phyloP scores from a whole-genome alignment of 164 flowering plant species.

The Piper betle region DNA sequence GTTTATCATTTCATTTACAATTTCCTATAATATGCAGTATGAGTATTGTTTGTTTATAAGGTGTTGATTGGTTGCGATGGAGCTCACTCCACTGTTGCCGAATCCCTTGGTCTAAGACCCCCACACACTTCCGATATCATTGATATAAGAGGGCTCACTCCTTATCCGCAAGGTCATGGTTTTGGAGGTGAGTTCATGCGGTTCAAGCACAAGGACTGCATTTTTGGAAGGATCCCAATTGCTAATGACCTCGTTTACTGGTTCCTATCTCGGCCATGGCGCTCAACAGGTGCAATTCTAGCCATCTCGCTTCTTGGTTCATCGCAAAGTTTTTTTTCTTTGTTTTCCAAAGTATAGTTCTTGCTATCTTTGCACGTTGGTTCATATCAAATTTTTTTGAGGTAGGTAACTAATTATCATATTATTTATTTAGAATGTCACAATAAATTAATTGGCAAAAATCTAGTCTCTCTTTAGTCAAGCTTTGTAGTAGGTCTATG shows the following conservation, averaged over 20 bases:
- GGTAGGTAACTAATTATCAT: neutral
- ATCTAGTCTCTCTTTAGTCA: too few relatives aligned
- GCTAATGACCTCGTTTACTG: slow-evolving; percentile 26
- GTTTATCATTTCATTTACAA: neutral
- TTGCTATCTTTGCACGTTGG: neutral
- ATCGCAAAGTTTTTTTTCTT: neutral
- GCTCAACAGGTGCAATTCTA: slow-evolving; percentile 15
- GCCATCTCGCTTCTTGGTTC: too few relatives aligned
- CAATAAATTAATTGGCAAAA: neutral
- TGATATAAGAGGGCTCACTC: slow-evolving; percentile 28
- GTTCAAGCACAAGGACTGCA: slow-evolving; percentile 1
- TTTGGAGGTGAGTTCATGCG: slow-evolving; percentile 14
- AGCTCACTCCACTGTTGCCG: slow-evolving; percentile 26
- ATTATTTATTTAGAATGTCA: neutral
- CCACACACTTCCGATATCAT: slow-evolving; percentile 9
- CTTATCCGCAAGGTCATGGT: slow-evolving; percentile 31
- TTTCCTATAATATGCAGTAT: neutral
- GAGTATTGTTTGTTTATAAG: slow-evolving; percentile 8
- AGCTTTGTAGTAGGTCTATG: too few relatives aligned
- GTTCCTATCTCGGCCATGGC: slow-evolving; percentile 17
- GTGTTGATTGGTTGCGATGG: slow-evolving; percentile 56
- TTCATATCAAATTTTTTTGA: too few relatives aligned
- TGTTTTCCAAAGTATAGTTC: neutral
- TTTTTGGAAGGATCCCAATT: slow-evolving; percentile 28
- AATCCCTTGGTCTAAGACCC: slow-evolving; percentile 24